These are phyloP conservation scores for Russula sp. DNA, from an alignment of 768 basidiomycete genomes.

Conservation along the genomic window DNA sequence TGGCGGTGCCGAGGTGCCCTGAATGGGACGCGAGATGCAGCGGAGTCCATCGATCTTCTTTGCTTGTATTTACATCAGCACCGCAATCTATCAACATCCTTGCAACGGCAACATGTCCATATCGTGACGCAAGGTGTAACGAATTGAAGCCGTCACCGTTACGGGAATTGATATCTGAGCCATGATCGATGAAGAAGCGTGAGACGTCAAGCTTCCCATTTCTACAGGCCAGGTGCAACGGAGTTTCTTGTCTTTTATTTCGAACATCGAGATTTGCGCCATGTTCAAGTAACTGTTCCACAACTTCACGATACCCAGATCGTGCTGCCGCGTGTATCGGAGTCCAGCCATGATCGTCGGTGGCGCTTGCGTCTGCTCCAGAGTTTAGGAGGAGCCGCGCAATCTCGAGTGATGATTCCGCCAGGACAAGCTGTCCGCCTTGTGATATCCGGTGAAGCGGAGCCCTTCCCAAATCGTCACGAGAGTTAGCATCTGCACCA, in stretches of 20 bases:
- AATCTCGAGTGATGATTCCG: background rate
- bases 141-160: background rate
- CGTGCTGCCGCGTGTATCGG: conserved; percentile 10
- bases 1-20: background rate
- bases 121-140: background rate
- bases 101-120: background rate
- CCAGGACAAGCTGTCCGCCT: background rate
- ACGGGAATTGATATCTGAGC: background rate
- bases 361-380: background rate
- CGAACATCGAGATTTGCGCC: background rate
- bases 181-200: background rate
- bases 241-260: background rate
- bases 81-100: background rate
- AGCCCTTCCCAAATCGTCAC: background rate
- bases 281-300: background rate
- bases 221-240: background rate
- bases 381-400: background rate
- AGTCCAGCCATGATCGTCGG: conserved; percentile 4
- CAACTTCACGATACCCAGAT: conserved; percentile 2
- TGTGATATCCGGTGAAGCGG: background rate
- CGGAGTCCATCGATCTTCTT: background rate
- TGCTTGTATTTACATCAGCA: background rate
- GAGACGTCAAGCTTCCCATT: background rate
- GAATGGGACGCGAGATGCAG: background rate
- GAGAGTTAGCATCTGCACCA: conserved; percentile 8